phyloP scores from a whole-genome alignment of 129 eudicot species.

The Tagetes erecta region DNA sequence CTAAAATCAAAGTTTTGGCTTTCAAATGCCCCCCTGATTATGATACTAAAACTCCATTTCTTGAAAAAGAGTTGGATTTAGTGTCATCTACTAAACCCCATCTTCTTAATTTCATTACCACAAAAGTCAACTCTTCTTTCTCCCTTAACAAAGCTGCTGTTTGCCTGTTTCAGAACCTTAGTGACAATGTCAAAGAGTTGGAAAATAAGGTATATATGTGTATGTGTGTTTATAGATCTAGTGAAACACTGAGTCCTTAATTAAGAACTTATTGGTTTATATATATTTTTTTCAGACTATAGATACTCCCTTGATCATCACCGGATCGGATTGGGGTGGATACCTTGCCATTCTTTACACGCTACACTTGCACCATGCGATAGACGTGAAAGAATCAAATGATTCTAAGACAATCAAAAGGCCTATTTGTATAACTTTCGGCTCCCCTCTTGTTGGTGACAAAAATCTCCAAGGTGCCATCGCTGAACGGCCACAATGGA shows the following conservation, averaged over 20 bases:
- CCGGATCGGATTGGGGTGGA: conserved; percentile 44
- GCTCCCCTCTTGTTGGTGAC: conserved; percentile 57
- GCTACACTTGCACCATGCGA: conserved; percentile 33
- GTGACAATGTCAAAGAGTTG: conserved; percentile 6
- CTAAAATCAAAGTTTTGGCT: conserved; percentile 18
- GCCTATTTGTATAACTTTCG: conserved; percentile 54
- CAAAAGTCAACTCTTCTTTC: conserved; percentile 36
- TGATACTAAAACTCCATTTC: conserved; percentile 10
- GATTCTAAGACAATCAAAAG: conserved; percentile 5
- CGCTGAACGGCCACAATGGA: conserved; percentile 49
- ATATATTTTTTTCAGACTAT: conserved; percentile 8
- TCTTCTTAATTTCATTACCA: conserved; percentile 27
- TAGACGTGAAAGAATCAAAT: conserved; percentile 27
- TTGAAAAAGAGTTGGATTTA: conserved; percentile 14
- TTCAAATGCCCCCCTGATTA: conserved; percentile 5
- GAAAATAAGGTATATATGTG: conserved; percentile 6
- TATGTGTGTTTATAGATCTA: not conserved
- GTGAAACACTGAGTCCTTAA: not conserved
- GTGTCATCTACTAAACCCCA: conserved; percentile 23
- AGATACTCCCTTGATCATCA: conserved; percentile 32
- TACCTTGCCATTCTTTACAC: conserved; percentile 53
- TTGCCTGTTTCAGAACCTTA: conserved; percentile 9
- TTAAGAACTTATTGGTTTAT: not conserved
- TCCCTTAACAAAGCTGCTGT: conserved; percentile 36
- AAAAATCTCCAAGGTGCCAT: conserved; percentile 37